phyloP scores from a whole-genome alignment of 2,329 filamentous ascomycete species.

The Corynespora cassiicola region DNA sequence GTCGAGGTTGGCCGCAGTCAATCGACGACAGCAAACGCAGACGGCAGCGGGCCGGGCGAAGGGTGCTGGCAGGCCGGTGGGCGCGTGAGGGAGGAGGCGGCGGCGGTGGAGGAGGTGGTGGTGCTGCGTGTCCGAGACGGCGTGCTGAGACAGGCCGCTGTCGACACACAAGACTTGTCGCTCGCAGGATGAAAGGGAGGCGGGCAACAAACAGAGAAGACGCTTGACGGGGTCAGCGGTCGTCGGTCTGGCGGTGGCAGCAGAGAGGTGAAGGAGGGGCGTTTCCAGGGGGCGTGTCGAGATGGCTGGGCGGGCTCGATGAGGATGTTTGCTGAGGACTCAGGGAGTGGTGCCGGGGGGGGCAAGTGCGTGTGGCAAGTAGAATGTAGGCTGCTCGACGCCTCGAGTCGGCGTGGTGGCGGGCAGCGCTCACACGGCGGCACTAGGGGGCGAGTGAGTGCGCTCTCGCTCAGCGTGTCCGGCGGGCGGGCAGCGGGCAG shows the following conservation, averaged over 20 bases:
- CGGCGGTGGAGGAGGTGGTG: background rate
- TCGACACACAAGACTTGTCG: no score
- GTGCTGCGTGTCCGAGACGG: slow-evolving; percentile 13
- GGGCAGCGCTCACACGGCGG: slow-evolving; percentile 22
- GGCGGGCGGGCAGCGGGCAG: slow-evolving; percentile 4
- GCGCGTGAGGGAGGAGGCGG: slow-evolving; percentile 7
- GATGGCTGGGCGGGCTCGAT: slow-evolving; percentile 30
- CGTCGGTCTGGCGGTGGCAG: no score
- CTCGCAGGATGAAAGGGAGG: slow-evolving; percentile 16
- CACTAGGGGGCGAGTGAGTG: slow-evolving; percentile 7
- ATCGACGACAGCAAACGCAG: slow-evolving; percentile 17
- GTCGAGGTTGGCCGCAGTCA: slow-evolving; percentile 13
- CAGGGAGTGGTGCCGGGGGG: slow-evolving; percentile 34
- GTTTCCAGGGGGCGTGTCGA: slow-evolving; percentile 24
- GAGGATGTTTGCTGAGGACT: slow-evolving; percentile 40
- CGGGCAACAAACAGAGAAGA: slow-evolving; percentile 12
- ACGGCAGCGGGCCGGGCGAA: slow-evolving; percentile 9
- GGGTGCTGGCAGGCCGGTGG: slow-evolving; percentile 14
- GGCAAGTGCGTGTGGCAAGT: slow-evolving; percentile 36
- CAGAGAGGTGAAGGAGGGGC: no score
- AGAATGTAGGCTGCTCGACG: no score
- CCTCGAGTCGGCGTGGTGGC: slow-evolving; percentile 19
- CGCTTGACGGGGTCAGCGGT: background rate
- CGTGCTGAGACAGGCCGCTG: slow-evolving; percentile 16
- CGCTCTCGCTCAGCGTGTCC: slow-evolving; percentile 9